Percentiles rank a stretch among this genome's conserved stretches.
Conservation (phyloP, 306 rosid genomes). For the Inga oerstediana region DNA sequence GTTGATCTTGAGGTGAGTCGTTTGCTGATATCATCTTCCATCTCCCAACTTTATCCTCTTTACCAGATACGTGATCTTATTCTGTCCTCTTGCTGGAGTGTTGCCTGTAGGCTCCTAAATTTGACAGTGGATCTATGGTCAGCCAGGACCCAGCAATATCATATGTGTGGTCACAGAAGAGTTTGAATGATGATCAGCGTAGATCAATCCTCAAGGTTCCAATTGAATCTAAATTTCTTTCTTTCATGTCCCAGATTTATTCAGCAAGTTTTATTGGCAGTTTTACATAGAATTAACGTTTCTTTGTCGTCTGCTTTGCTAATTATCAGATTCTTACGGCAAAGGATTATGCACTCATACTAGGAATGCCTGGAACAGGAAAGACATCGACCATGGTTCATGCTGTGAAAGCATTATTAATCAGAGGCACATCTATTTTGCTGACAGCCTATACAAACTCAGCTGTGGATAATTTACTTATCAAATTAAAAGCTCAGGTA, state of each 20-base stretch:
- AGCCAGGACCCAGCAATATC: slow-evolving; percentile 97
- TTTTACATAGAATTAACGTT: slow-evolving; percentile 24
- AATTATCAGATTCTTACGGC: slow-evolving; percentile 80
- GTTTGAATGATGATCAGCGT: slow-evolving; percentile 87
- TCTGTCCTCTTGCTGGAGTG: slow-evolving; percentile 29
- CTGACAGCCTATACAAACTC: slow-evolving; percentile 94
- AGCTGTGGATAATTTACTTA: slow-evolving; percentile 93
- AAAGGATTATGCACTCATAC: slow-evolving; percentile 88
- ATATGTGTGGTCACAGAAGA: slow-evolving; percentile 77
- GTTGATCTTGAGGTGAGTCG: slow-evolving; percentile 80
- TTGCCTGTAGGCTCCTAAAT: slow-evolving; percentile 80
- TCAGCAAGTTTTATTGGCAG: slow-evolving; percentile 22
- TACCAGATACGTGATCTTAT: slow-evolving; percentile 27
- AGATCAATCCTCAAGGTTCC: slow-evolving; percentile 88
- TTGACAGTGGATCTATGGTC: slow-evolving; percentile 75
- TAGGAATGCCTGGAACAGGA: slow-evolving; percentile 99
- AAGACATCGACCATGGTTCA: slow-evolving; percentile 97
- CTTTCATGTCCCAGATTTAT: slow-evolving; percentile 17
- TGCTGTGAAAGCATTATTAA: slow-evolving; percentile 93
- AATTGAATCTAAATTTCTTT: slow-evolving; percentile 27
- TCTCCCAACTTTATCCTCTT: not conserved
- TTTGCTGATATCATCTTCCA: slow-evolving; percentile 22
- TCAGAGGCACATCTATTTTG: slow-evolving; percentile 89
- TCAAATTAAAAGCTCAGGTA: slow-evolving; percentile 91
- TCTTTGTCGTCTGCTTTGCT: slow-evolving; percentile 23